Evolutionary conservation across 2,329 filamentous ascomycete species (phyloP), one percentile per base, ranked within the genome.

Genomic region (Clonostachys solani): DNA sequence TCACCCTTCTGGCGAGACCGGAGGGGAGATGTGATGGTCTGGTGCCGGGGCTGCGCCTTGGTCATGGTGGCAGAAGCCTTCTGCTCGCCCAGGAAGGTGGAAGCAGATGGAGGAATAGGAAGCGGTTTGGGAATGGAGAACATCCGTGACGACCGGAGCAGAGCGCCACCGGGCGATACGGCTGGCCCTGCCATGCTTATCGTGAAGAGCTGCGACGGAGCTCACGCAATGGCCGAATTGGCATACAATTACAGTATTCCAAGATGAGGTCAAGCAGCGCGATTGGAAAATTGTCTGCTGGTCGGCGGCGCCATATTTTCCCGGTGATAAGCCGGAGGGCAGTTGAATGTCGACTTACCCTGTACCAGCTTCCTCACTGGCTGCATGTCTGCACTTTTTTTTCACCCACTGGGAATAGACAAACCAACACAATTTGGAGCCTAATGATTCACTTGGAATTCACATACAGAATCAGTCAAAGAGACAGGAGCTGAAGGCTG

Each of bases 71-170:
- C 29, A 12, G 46, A 47, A 15, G 18, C 16, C 13, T 43, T 18
- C 40, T 42, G 23, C 16, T 38, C 17, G 44, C 18, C n/a, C 15
- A 18, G 19, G 12, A 29, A 33, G 17, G 58, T 50, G 34, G 66
- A 67, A 50, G 69, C 74, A 52, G 72, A 74, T 53, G 74, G 73
- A 54, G 88, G 83, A 40, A 77, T 70, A 16, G 86, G 82, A 45
- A 96, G 77, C 18, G 89, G 82, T 49, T 82, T 78, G 13, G 92
- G 92, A 47, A 97, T 76, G 19, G 92, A 87, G 71, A 97, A 97
- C 57, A 97, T 79, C 56, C 92, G 88, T 49, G 92, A 97, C 50
- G 84, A 82, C 65, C 92, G 86, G 61, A 97, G 79, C 56, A 97
- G 78, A 57, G 79, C 76, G 53, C 74, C 82, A 61, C 83, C 83